These are phyloP conservation scores for Secale cereale DNA, from an alignment of 176 grass and related monocot species.

Conservation along the genomic window DNA sequence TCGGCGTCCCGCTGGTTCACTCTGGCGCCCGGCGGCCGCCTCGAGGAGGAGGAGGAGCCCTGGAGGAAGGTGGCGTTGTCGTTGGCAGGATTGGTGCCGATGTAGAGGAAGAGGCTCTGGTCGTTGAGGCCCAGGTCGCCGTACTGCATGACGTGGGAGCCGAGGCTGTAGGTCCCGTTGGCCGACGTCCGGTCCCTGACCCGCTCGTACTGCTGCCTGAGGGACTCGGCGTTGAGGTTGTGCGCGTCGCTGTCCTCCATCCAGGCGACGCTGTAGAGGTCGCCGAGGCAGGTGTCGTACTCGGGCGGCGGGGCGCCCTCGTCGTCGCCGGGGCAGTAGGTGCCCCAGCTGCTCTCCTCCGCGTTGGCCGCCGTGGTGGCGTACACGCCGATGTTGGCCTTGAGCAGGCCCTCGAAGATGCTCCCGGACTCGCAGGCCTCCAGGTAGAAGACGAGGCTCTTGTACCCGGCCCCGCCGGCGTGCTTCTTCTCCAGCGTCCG, in stretches of 20 bases:
- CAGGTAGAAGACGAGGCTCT: conserved; percentile 78
- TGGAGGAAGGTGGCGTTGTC: conserved; percentile 33
- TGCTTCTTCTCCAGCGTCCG: conserved; percentile 55
- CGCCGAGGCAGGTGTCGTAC: conserved; percentile 80
- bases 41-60: not conserved
- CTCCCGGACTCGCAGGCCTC: conserved; percentile 96
- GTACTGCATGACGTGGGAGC: conserved; percentile 88
- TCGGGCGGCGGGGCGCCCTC: conserved; percentile 37
- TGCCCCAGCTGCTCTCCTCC: conserved; percentile 88
- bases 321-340: conserved; percentile 76
- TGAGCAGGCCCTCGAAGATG: conserved; percentile 77
- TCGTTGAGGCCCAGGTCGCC: conserved; percentile 35
- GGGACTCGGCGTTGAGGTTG: conserved; percentile 54
- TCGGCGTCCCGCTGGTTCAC: conserved; percentile 72
- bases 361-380: conserved; percentile 90
- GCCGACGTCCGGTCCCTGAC: conserved; percentile 63
- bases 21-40: not conserved
- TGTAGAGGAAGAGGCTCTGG: conserved; percentile 50
- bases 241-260: conserved; percentile 19
- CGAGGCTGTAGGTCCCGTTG: conserved; percentile 30
- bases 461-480: conserved; percentile 39
- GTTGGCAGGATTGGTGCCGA: conserved; percentile 65
- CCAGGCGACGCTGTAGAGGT: conserved; percentile 90
- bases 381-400: conserved; percentile 54
- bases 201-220: conserved; percentile 61